These are phyloP conservation scores for Calonectria hongkongensis DNA, from an alignment of 2,329 filamentous ascomycete genomes.

Conservation along the genomic window DNA sequence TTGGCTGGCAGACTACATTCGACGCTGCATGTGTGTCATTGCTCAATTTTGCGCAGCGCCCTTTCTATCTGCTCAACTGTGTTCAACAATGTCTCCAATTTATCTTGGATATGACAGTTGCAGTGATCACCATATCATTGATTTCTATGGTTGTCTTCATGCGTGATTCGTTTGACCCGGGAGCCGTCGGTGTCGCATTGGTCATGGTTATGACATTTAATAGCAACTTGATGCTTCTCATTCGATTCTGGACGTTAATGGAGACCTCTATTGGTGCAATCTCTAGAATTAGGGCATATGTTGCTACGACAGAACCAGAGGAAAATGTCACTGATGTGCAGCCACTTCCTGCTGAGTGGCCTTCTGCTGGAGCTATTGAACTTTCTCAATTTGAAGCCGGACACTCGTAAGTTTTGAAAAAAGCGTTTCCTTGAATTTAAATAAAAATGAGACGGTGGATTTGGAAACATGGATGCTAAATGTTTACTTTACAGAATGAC, in stretches of 20 bases:
- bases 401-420: conserved; percentile 3
- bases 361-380: background rate
- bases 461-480: background rate
- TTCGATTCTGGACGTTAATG: conserved; percentile 13
- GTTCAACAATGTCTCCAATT: conserved; percentile 8
- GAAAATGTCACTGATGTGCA: background rate
- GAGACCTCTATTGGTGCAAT: background rate
- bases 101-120: background rate
- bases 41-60: background rate
- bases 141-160: conserved; percentile 7
- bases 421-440: background rate
- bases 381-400: background rate
- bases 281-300: background rate
- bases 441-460: background rate
- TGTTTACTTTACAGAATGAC: background rate
- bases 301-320: conserved; percentile 3
- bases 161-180: conserved; percentile 7
- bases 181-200: background rate
- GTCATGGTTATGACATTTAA: conserved; percentile 14
- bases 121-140: background rate
- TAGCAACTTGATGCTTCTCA: background rate
- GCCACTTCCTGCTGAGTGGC: conserved; percentile 6
- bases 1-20: background rate
- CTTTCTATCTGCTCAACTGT: conserved; percentile 9
- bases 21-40: conserved; percentile 3